Percentiles rank a stretch among this genome's conserved stretches.
Conservation (phyloP, 352 stramenopile species). For the Phytophthora citricola region DNA sequence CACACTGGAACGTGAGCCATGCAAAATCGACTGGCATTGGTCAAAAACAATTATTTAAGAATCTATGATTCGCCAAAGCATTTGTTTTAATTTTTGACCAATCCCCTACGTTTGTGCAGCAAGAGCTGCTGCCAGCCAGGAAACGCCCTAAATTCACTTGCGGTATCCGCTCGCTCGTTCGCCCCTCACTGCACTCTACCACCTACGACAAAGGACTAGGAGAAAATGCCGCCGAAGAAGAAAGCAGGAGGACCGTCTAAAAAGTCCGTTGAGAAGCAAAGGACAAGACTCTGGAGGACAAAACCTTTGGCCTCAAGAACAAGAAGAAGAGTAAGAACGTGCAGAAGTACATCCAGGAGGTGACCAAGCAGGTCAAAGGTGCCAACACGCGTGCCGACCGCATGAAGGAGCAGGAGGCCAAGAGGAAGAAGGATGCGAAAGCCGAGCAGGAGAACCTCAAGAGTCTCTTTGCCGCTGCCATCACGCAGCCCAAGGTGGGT, state of each 20-base stretch:
- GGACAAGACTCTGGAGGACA: slow-evolving; percentile 96
- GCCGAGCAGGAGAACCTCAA: slow-evolving; percentile 88
- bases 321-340: slow-evolving; percentile 99
- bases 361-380: slow-evolving; percentile 91
- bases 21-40: slow-evolving; percentile 2
- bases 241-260: slow-evolving; percentile 63
- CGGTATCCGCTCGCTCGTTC: slow-evolving; percentile 17
- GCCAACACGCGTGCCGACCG: slow-evolving; percentile 78
- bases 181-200: not conserved
- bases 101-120: slow-evolving; percentile 8
- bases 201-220: not conserved
- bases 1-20: too few relatives aligned
- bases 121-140: slow-evolving; percentile 33
- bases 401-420: slow-evolving; percentile 75
- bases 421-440: slow-evolving; percentile 85
- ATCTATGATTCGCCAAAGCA: slow-evolving; percentile 14
- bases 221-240: slow-evolving; percentile 86
- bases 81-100: slow-evolving; percentile 19
- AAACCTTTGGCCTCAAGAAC: slow-evolving; percentile 99
- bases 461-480: slow-evolving; percentile 84
- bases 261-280: slow-evolving; percentile 93
- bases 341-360: slow-evolving; percentile 93
- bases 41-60: not conserved
- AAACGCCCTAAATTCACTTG: slow-evolving; percentile 16
- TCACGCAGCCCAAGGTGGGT: slow-evolving; percentile 85